Conservation (phyloP, 345 rosid genomes). For the Rhizophora apiculata region DNA sequence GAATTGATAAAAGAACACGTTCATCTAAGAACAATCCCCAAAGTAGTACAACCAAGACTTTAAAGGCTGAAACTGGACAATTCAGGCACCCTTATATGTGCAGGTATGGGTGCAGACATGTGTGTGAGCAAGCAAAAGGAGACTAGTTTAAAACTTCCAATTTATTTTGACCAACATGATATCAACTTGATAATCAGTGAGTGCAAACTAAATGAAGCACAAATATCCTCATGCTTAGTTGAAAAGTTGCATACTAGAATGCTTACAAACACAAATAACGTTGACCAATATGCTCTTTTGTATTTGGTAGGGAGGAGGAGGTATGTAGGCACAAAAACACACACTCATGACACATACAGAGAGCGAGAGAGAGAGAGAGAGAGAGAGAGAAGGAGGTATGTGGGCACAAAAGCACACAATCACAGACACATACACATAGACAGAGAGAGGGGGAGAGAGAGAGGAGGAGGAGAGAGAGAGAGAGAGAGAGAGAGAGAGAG, state of each 20-base stretch:
- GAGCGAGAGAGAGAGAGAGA: not conserved
- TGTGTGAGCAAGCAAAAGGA: not conserved
- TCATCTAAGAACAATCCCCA: too few species aligned
- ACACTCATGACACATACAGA: not conserved
- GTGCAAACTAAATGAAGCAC: not conserved
- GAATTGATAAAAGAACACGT: too few species aligned
- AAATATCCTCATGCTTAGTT: not conserved
- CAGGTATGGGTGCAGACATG: too few species aligned
- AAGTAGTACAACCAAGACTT: too few species aligned
- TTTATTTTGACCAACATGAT: too few species aligned
- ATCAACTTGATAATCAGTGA: not conserved
- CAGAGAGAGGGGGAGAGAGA: constrained; percentile 22
- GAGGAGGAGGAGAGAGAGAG: constrained; percentile 16
- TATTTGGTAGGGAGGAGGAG: not conserved
- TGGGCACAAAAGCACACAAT: not conserved
- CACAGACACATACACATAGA: too few species aligned
- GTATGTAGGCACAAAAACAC: not conserved
- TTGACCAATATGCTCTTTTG: not conserved
- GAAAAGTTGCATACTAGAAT: not conserved
- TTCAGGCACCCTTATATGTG: too few species aligned
- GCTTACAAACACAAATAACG: not conserved
- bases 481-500: constrained; percentile 1
- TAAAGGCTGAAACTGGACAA: too few species aligned
- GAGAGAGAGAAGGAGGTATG: not conserved
- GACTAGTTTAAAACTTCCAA: not conserved